Evolutionary conservation across 1,284 basidiomycete genomes (phyloP), one percentile per base, ranked within the genome.

Genomic region (Meira miltonrushii): DNA sequence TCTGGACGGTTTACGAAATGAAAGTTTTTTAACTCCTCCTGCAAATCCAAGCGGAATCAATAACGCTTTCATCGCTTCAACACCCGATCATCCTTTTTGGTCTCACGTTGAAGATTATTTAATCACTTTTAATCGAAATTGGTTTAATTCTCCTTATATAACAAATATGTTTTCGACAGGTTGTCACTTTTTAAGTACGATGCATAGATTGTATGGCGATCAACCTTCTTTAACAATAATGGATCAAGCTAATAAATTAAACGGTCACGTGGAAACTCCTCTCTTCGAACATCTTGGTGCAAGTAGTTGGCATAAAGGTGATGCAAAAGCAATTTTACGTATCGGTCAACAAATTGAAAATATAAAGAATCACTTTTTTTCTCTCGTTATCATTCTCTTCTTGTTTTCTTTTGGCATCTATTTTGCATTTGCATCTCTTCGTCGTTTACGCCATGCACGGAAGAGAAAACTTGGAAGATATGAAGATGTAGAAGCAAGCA

Each of bases 231-330:
- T 50, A n/a, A 38, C 23, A 10, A 38, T 50, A 10, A 15, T 50
- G 13, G 48, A 50, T n/a, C n/a, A 15, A n/a, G 23, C 21, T 17
- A 25, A 50, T 23, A 50, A 50, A 38, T 23, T 50, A n/a, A 50
- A 50, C 33, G 48, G 48, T n/a, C 48, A 50, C 23, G 48, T 50
- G 11, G 19, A n/a, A 15, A 50, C 48, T n/a, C 48, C 48, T 28
- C 48, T 50, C 48, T 50, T 50, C 23, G 48, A 50, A 23, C 48
- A 50, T 50, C 48, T 50, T n/a, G 48, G 48, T 38, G 48, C 48
- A 25, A 25, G 23, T 50, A 25, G 23, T n/a, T 50, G 48, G 48
- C 48, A 50, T 38, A 50, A 50, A 23, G 33, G 48, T 17, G 48
- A 50, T 23, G 48, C 48, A 25, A 25, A 25, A 17, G 15, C 23